Base-by-base conservation (phyloP, 2,329 filamentous ascomycete genomes). In the Coniella lustricola region DNA sequence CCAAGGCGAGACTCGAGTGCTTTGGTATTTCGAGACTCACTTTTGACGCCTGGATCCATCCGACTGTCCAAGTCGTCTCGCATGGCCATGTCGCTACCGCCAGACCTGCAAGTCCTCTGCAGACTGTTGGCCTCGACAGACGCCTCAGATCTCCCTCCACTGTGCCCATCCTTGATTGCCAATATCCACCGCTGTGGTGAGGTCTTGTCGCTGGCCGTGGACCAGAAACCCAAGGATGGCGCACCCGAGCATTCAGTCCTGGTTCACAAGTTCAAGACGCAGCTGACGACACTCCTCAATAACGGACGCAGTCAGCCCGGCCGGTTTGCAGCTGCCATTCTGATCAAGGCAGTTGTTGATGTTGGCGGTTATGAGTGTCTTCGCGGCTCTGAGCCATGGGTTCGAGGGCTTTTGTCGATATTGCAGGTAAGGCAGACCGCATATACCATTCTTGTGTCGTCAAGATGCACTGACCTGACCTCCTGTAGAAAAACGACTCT, bases 351-450 rank as follows among this genome's bases (percentile, higher is more conserved):
- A 3, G 73, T 84, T 4, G 72, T 95, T 37, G 90, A 96, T 59
- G 80, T 85, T 35, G 90, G 90, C 20, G 89, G 89, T 39, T 89
- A 86, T 81, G 88, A 94, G 60, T 80, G 85, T 50, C 73, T 96
- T 51, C 81, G 83, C 54, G 81, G 80, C 46, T 80, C 79, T 31
- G 81, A 83, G 58, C 74, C 82, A 3, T 95, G 91, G 87, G 82
- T 93, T 53, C 75, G 79, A 56, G 82, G 80, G n/a, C 69, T 96
- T 29, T 67, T 96, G 44, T 76, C 77, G 1, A 78, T 95, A 46
- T 64, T 96, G 33, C 82, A 83, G 64, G 85, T 87, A 67, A 55
- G 38, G 3, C 22, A 41, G 22, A 8, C 7, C 38, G 21, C n/a
- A 18, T 25, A 18, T 13, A 17, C 22, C 10, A 41, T 29, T n/a